Evolutionary conservation across 2,329 filamentous ascomycete species (phyloP), one percentile per base, ranked within the genome.

Genomic region (Alternaria sp.): DNA sequence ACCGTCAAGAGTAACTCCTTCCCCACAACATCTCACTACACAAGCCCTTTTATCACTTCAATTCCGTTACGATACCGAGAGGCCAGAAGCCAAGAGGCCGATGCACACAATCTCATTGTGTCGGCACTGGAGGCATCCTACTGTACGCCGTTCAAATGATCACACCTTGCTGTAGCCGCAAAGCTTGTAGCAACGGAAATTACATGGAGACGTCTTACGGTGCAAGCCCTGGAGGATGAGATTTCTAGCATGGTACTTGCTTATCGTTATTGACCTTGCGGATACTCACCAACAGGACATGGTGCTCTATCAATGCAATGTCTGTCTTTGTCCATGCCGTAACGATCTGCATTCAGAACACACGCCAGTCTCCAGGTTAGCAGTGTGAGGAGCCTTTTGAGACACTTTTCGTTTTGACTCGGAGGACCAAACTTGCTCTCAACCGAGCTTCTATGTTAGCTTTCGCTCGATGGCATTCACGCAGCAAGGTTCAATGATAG

Each of bases 401-500:
- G 18, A 42, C 4, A 7, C 9, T n/a, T 22, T 42, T 12, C 11
- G 9, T 32, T 32, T 32, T 32, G 30, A 32, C 3, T 32, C 9
- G 11, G 8, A 12, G 30, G 11, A 12, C 30, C 22, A 8, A 41
- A 5, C 20, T n/a, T 20, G 5, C n/a, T 8, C n/a, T 11, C 38
- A 20, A 7, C 2, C 38, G n/a, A 16, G 11, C 5, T 43, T 18
- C 14, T n/a, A 4, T 28, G 18, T n/a, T 7, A 32, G 24, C 7
- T 20, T 28, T 11, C 26, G 34, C 44, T 32, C 12, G n/a, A 20
- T 48, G 14, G 44, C 24, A 48, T 32, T 9, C 11, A 32, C n/a
- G 26, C 26, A 20, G 9, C 22, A n/a, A 52, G 51, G 43, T 56
- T 55, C 32, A 55, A 55, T 28, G 20, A 24, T 8, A 20, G 38